phyloP scores from a whole-genome alignment of 495 filamentous ascomycete species.

The Coniosporium apollinis region DNA sequence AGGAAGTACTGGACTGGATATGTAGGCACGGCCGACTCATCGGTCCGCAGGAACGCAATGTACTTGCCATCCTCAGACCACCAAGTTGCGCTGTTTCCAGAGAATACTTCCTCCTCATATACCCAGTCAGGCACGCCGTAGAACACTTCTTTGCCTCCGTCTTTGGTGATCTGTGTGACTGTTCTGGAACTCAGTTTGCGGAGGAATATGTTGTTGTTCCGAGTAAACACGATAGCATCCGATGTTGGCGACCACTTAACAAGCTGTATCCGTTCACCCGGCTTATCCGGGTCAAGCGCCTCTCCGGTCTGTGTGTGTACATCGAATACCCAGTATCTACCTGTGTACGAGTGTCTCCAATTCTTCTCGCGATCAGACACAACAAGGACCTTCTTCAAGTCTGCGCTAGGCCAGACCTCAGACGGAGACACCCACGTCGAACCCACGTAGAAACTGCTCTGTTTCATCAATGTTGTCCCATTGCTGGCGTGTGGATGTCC shows the following conservation, averaged over 20 bases:
- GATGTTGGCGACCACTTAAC: conserved; percentile 82
- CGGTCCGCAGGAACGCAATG: conserved; percentile 79
- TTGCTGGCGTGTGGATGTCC: conserved; percentile 25
- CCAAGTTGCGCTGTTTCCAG: conserved; percentile 72
- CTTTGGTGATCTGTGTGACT: conserved; percentile 61
- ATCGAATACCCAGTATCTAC: conserved; percentile 84
- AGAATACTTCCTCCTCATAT: conserved; percentile 91
- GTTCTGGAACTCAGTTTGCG: conserved; percentile 45
- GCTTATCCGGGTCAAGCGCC: conserved; percentile 54
- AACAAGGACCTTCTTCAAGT: conserved; percentile 72
- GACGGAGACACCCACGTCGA: conserved; percentile 33
- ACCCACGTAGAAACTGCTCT: conserved; percentile 39
- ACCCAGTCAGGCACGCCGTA: conserved; percentile 99
- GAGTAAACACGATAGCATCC: conserved; percentile 69
- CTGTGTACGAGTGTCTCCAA: conserved; percentile 80
- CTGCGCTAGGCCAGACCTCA: conserved; percentile 56
- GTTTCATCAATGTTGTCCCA: conserved; percentile 58
- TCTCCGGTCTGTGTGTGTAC: conserved; percentile 65
- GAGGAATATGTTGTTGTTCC: conserved; percentile 76
- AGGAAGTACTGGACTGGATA: conserved; percentile 92
- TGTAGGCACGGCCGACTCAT: conserved; percentile 81
- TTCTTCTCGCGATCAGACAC: conserved; percentile 52
- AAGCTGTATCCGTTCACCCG: conserved; percentile 56
- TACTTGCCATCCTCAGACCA: conserved; percentile 81
- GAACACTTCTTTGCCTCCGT: conserved; percentile 75